phyloP scores from a whole-genome alignment of 2,329 filamentous ascomycete species.

The Trichoderma pleuroti region DNA sequence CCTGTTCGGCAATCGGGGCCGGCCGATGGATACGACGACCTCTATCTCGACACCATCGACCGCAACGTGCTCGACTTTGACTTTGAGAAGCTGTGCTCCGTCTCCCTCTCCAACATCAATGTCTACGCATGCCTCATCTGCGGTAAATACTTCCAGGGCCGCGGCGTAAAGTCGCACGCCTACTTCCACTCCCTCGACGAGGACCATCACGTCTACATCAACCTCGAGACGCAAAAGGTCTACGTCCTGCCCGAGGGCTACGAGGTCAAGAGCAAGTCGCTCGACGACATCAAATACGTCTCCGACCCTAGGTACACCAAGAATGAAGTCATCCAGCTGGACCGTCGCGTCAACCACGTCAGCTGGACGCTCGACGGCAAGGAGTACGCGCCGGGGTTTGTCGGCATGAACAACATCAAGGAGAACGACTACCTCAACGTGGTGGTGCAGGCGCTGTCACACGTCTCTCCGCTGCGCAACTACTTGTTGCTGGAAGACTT shows the following conservation, averaged over 20 bases:
- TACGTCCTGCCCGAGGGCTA: conserved; percentile 95
- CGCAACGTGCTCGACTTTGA: conserved; percentile 93
- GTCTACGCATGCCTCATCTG: conserved; percentile 97
- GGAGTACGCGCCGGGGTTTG: conserved; percentile 88
- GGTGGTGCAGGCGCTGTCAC: conserved; percentile 83
- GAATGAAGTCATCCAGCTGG: conserved; percentile 74
- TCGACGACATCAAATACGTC: conserved; percentile 98
- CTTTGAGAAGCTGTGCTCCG: conserved; percentile 96
- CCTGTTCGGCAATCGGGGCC: conserved; percentile 70
- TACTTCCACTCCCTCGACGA: conserved; percentile 97
- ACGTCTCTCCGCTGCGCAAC: conserved; percentile 85
- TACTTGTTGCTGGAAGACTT: conserved; percentile 88
- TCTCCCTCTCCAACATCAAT: conserved; percentile 96
- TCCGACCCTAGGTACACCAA: conserved; percentile 84
- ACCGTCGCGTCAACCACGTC: conserved; percentile 55
- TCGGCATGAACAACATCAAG: conserved; percentile 99
- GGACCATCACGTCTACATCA: conserved; percentile 96
- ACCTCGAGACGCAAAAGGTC: conserved; percentile 88
- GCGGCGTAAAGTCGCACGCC: conserved; percentile 89
- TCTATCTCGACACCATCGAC: conserved; percentile 97
- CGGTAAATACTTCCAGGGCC: conserved; percentile 95
- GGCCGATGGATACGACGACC: conserved; percentile 83
- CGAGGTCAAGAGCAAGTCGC: conserved; percentile 87
- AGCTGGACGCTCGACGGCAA: conserved; percentile 78
- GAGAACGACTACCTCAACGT: conserved; percentile 99